These are phyloP conservation scores for Podila verticillata DNA, from an alignment of 192 early-diverging fungal genomes.

Conservation along the genomic window DNA sequence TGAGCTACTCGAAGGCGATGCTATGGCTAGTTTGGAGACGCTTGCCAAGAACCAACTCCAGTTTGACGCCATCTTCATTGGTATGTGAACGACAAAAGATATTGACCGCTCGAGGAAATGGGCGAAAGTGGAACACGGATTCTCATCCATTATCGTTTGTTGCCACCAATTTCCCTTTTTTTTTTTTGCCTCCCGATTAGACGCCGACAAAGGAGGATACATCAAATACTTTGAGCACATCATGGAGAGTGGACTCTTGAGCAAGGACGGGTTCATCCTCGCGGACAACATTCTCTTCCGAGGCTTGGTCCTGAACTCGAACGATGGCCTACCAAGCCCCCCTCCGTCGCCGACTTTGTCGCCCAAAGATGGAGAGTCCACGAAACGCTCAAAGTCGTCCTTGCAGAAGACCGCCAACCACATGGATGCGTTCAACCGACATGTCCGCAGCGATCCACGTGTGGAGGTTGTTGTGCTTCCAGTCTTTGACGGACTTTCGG, in stretches of 20 bases:
- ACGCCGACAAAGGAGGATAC: conserved; percentile 79
- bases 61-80: conserved; percentile 73
- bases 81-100: conserved; percentile 8
- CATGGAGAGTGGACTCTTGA: conserved; percentile 67
- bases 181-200: conserved; percentile 22
- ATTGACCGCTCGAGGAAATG: neutral
- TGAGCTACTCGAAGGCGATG: conserved; percentile 26
- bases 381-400: neutral
- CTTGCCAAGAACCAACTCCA: conserved; percentile 20
- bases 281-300: conserved; percentile 67
- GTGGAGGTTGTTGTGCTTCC: conserved; percentile 68
- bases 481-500: conserved; percentile 68
- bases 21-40: neutral
- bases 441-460: conserved; percentile 67
- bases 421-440: conserved; percentile 69
- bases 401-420: conserved; percentile 43
- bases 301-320: conserved; percentile 10
- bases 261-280: conserved; percentile 67
- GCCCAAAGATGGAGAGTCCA: neutral
- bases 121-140: too few relatives aligned
- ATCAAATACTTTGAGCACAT: conserved; percentile 70
- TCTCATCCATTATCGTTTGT: neutral
- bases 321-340: neutral
- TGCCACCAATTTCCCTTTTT: neutral
- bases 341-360: neutral